phyloP scores from a whole-genome alignment of 2,329 filamentous ascomycete genomes.

The Cercospora berteroae region DNA sequence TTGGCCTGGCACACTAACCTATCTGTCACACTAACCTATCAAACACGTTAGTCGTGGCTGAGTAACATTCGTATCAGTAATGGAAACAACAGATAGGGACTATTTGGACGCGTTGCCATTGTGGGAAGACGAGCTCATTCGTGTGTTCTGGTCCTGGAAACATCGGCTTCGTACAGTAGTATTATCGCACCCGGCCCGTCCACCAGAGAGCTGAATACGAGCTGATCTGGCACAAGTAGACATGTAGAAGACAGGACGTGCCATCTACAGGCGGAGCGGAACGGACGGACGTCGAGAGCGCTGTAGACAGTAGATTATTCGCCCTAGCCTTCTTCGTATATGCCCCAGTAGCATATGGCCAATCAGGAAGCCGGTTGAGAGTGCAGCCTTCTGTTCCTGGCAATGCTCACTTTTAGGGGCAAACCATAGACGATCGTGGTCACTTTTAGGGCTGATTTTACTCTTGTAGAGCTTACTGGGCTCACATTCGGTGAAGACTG shows the following conservation, averaged over 20 bases:
- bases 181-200: background rate
- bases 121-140: background rate
- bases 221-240: background rate
- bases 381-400: background rate
- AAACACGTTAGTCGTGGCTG: background rate
- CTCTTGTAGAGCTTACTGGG: background rate
- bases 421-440: background rate
- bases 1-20: too few species aligned
- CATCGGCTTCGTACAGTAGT: background rate
- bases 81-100: background rate
- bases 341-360: background rate
- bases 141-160: background rate
- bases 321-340: background rate
- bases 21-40: too few species aligned
- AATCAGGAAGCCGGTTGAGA: background rate
- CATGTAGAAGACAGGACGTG: background rate
- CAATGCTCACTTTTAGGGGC: background rate
- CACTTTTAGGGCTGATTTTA: background rate
- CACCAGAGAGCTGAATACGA: background rate
- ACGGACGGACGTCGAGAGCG: background rate
- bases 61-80: background rate
- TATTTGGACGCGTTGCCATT: background rate
- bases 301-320: background rate
- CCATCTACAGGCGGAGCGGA: background rate
- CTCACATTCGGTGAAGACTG: background rate